Evolutionary conservation across 2,329 filamentous ascomycete species (phyloP), one percentile per base, ranked within the genome.

Genomic region (Aspergillus sp.): DNA sequence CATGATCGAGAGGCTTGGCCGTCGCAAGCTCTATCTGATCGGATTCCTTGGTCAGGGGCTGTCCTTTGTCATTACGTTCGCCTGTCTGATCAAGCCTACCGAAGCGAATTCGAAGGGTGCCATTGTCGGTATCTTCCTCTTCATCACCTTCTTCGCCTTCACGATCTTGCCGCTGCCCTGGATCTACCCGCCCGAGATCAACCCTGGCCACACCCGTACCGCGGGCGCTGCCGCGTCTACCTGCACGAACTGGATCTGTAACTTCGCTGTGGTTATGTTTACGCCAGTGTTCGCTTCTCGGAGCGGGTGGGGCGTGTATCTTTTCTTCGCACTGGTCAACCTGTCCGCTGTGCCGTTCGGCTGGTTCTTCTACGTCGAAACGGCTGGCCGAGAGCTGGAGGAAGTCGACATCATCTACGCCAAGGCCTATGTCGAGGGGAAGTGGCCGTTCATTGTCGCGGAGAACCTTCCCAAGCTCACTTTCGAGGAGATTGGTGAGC

Each of bases 111-210:
- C 55, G 13, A 55, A 57, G 40, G 57, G 57, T 36, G 56, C 56
- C 12, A 46, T 64, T 5, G 74, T 79, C 1, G 77, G 76, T 35
- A 58, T 82, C 17, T 82, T 82, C 57, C 69, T 74, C 3, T 82
- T 80, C 55, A 81, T 80, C 41, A 68, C 69, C 5, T 77, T 75
- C 40, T 81, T 80, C 41, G 78, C 75, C 8, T 75, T 75, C 0
- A 78, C 73, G 1, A 75, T 71, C 66, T 51, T 78, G 4, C 74
- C 75, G 7, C 64, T 78, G 15, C 75, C 75, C 2, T 80, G 74
- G 75, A 39, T 55, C 32, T 55, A 57, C 38, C 56, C 66, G 1
- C 62, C 68, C 30, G 69, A 69, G 38, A 60, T 70, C 51, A 69
- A 68, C 45, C 68, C 69, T 3, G 61, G 71, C 51, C 67, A 66